A percentile compares a stretch with the other conserved stretches of the same genome.
Conservation (phyloP, 192 early-diverging fungal species). For the Mortierella hygrophila region DNA sequence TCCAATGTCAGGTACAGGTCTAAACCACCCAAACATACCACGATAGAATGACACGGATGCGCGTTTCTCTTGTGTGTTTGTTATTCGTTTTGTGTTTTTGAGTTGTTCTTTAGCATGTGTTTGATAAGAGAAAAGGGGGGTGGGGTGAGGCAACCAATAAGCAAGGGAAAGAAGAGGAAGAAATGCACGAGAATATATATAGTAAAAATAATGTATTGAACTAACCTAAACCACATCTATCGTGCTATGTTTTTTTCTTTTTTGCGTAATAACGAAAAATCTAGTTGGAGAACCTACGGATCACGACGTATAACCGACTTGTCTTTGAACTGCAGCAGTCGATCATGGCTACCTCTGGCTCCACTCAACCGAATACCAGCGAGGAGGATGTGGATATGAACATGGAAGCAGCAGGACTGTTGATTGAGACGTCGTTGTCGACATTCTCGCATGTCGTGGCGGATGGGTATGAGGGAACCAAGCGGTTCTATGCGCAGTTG, state of each 20-base stretch:
- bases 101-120: neutral
- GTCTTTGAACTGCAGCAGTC: slow-evolving; percentile 20
- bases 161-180: neutral
- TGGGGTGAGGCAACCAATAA: neutral
- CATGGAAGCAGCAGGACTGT: neutral
- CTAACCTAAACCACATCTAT: neutral
- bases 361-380: neutral
- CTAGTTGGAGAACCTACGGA: slow-evolving; percentile 30
- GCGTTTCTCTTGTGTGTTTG: neutral
- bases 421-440: neutral
- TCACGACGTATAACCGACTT: slow-evolving; percentile 17
- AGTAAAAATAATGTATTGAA: neutral
- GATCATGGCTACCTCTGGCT: neutral
- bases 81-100: neutral
- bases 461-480: neutral
- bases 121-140: slow-evolving; percentile 5
- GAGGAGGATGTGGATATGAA: neutral
- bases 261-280: neutral
- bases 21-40: neutral
- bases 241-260: neutral
- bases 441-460: neutral
- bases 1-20: slow-evolving; percentile 20
- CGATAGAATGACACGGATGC: neutral
- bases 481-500: slow-evolving; percentile 16
- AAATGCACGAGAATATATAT: neutral